phyloP scores from a whole-genome alignment of 805 yeast species.

The Starmera amethionina region DNA sequence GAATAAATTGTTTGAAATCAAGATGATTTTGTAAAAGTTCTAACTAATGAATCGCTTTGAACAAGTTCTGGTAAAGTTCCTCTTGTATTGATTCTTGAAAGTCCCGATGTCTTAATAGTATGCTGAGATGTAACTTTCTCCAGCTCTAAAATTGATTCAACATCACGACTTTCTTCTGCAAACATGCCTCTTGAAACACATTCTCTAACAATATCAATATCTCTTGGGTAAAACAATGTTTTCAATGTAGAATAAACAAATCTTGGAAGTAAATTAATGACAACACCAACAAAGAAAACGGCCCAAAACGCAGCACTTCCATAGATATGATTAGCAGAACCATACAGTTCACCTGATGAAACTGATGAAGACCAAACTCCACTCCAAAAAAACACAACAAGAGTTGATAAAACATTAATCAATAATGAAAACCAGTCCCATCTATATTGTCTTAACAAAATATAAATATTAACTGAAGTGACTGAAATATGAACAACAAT shows the following conservation, averaged over 20 bases:
- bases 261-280: constrained; percentile 58
- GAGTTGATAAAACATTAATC: constrained; percentile 45
- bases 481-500: constrained; percentile 56
- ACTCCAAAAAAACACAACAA: constrained; percentile 63
- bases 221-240: constrained; percentile 49
- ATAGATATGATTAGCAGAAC: constrained; percentile 53
- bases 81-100: constrained; percentile 4
- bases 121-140: neutral
- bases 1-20: neutral
- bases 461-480: constrained; percentile 53
- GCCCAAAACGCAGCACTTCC: constrained; percentile 61
- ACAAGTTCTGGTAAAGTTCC: constrained; percentile 8
- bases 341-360: constrained; percentile 48
- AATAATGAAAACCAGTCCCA: constrained; percentile 73
- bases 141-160: neutral
- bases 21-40: constrained; percentile 5
- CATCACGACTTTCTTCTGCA: constrained; percentile 48
- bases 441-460: constrained; percentile 58
- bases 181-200: constrained; percentile 54
- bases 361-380: constrained; percentile 60
- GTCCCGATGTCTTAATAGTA: neutral
- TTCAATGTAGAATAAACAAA: constrained; percentile 44
- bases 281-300: constrained; percentile 46
- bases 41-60: constrained; percentile 6
- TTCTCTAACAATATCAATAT: constrained; percentile 62